These are phyloP conservation scores for Euryodendron excelsum DNA, from an alignment of 148 eudicot species.

Conservation along the genomic window DNA sequence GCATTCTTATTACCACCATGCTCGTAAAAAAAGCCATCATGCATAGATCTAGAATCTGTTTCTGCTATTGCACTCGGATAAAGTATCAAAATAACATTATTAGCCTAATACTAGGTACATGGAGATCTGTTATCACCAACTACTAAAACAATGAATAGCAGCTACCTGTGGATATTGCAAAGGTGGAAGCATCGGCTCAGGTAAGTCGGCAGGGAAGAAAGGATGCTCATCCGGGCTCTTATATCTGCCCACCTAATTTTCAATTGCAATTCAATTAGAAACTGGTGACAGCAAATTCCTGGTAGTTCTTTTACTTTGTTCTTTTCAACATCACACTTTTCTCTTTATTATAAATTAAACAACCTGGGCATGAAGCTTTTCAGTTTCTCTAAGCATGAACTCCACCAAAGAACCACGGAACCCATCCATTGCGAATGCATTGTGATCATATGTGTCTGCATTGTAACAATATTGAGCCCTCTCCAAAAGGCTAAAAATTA, in stretches of 20 bases:
- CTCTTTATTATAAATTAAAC: background rate
- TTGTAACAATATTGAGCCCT: slow-evolving; percentile 65
- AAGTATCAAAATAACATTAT: background rate
- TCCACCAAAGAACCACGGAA: slow-evolving; percentile 58
- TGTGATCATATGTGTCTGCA: slow-evolving; percentile 54
- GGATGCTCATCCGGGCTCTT: slow-evolving; percentile 73
- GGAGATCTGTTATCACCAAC: background rate
- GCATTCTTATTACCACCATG: background rate
- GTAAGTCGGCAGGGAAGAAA: slow-evolving; percentile 53
- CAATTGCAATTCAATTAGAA: background rate
- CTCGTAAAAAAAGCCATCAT: background rate
- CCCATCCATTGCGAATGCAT: slow-evolving; percentile 58
- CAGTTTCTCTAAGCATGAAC: slow-evolving; percentile 62
- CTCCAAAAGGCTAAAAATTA: slow-evolving; percentile 61
- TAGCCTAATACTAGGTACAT: background rate
- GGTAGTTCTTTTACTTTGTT: background rate
- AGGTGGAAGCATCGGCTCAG: slow-evolving; percentile 59
- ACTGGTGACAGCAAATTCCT: background rate
- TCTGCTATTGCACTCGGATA: background rate
- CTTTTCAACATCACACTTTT: background rate
- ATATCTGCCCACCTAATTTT: slow-evolving; percentile 57
- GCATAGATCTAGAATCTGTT: background rate
- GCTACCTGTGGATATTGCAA: slow-evolving; percentile 59
- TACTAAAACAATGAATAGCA: background rate
- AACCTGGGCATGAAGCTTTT: slow-evolving; percentile 69